Percentiles rank a stretch among this genome's conserved stretches.
Evolutionary conservation across 257 asterid genomes (phyloP).

Genomic region (Nicotiana tomentosiformis): DNA sequence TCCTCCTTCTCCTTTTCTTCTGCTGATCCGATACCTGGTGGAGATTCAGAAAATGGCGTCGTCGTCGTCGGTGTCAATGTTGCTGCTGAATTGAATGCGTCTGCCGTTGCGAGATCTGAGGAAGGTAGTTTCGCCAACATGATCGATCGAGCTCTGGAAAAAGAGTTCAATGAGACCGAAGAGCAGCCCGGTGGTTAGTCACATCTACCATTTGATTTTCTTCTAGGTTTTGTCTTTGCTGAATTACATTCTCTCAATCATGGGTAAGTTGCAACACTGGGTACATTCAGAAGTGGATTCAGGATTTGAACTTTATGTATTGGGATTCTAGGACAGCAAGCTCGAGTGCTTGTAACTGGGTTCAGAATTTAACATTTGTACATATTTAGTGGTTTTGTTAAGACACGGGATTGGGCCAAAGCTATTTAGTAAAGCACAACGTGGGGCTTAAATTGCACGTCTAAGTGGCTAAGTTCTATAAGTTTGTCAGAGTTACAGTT

Average conservation of each 20-base stretch:
- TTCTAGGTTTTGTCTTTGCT: slow-evolving; percentile 5
- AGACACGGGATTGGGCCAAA: no score
- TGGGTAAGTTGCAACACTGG: not conserved
- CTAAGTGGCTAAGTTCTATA: not conserved
- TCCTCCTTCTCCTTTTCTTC: slow-evolving; percentile 22
- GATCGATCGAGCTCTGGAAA: slow-evolving; percentile 62
- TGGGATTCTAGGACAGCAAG: no score
- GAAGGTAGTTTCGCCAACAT: slow-evolving; percentile 52
- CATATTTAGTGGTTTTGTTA: no score
- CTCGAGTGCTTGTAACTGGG: no score
- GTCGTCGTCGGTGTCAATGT: slow-evolving; percentile 17
- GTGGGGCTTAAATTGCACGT: not conserved
- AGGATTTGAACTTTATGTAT: no score
- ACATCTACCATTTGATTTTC: slow-evolving; percentile 7
- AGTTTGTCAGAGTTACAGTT: not conserved
- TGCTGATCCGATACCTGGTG: slow-evolving; percentile 28
- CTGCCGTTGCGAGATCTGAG: slow-evolving; percentile 24
- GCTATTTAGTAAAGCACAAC: not conserved
- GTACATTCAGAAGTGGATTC: no score
- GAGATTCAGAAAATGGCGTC: slow-evolving; percentile 9
- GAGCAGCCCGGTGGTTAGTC: slow-evolving; percentile 60
- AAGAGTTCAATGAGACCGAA: slow-evolving; percentile 71
- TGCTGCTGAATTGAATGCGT: slow-evolving; percentile 19
- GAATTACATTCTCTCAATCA: not conserved
- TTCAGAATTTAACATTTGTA: no score